Base-by-base conservation (phyloP, 768 basidiomycete species). In the Jaapia argillacea region DNA sequence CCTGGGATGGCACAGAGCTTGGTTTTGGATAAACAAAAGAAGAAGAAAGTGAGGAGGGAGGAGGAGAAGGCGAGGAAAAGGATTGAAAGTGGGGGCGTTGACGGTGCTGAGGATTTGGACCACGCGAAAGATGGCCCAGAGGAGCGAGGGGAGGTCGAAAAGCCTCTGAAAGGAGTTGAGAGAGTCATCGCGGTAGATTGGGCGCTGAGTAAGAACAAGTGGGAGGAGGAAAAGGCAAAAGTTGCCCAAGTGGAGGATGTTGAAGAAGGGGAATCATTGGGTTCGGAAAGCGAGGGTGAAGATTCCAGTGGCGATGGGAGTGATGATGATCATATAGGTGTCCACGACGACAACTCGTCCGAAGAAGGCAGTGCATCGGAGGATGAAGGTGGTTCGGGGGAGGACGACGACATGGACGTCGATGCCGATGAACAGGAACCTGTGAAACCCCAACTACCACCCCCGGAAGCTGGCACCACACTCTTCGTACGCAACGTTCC, bases 401-500 rank as follows among this genome's bases (percentile, higher is more conserved):
- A 47, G 40, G 61, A 60, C 3, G 55, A 59, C 10, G 58, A 57
- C 2, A 47, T 25, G 2, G 58, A 57, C 2, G 55, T 54, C 2
- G 57, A 60, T 4, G 62, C 64, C 14, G 56, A 54, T 6, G 55
- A 54, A 4, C 70, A 74, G 42, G 62, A 69, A 24, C 74, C 71
- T 13, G 61, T 68, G 39, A 77, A 79, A 59, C 79, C 87, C 37
- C 65, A 77, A 52, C 68, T 93, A 21, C 92, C 92, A 14, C 72
- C 79, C 10, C 84, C 91, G 10, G 89, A 92, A 49, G 74, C 79
- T 4, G 94, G 93, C 16, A 90, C 82, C 4, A 98, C 94, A 0
- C 67, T 98, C 3, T 99, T 99, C 64, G 70, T 99, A 24, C 83
- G 94, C 38, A 99, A 99, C 55, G 68, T 99, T 16, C 85, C 92